These are phyloP conservation scores for Coniferiporia sulphurascens DNA, from an alignment of 1,284 basidiomycete species.

Conservation along the genomic window DNA sequence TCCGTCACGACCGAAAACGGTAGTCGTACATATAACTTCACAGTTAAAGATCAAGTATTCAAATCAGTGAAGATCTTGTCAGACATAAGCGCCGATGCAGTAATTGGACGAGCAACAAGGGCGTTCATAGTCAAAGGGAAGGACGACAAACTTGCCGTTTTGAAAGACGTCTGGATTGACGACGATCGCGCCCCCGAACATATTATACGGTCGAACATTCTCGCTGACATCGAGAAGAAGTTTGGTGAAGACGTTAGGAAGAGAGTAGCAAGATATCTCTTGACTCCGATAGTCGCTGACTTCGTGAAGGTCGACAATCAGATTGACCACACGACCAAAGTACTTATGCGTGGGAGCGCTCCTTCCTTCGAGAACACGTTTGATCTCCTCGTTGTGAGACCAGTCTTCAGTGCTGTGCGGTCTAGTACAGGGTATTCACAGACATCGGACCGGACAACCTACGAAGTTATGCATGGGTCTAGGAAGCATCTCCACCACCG, in stretches of 20 bases:
- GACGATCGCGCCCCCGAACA: conserved; percentile 3
- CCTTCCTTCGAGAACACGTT: background rate
- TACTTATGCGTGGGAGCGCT: background rate
- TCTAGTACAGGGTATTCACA: background rate
- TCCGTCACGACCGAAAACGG: background rate
- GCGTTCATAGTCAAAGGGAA: background rate
- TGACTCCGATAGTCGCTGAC: background rate
- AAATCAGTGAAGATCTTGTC: background rate
- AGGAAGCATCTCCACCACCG: background rate
- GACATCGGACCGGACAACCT: background rate
- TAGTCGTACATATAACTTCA: background rate
- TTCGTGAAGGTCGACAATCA: background rate
- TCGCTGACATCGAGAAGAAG: background rate
- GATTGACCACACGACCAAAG: conserved; percentile 2
- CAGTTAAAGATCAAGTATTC: background rate
- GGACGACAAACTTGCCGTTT: background rate
- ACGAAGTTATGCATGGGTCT: background rate
- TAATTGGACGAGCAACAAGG: background rate
- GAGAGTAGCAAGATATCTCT: background rate
- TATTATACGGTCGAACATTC: background rate
- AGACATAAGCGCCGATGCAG: background rate
- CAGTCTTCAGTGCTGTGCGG: background rate
- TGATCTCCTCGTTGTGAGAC: background rate
- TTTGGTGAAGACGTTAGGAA: background rate
- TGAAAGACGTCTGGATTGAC: background rate